A percentile compares a stretch with the other conserved stretches of the same genome.
Conservation (phyloP, 257 asterid genomes). For the Penstemon newberryi region DNA sequence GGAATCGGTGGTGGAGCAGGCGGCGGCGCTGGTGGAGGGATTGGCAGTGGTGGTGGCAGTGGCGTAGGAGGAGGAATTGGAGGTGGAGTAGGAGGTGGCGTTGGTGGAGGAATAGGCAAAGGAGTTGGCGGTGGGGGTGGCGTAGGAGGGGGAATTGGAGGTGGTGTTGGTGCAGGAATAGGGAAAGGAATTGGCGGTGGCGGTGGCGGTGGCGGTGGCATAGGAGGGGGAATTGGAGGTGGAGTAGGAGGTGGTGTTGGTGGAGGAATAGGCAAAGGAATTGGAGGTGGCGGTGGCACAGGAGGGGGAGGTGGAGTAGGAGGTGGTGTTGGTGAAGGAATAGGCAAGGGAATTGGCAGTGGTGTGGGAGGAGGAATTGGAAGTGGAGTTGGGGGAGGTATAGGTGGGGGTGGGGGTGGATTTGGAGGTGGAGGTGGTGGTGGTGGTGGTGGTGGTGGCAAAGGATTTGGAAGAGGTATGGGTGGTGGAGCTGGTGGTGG, state of each 20-base stretch:
- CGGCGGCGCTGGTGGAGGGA: neutral
- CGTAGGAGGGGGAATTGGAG: neutral
- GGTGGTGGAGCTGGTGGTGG: slow-evolving; percentile 13
- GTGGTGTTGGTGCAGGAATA: neutral
- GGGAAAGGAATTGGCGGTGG: neutral
- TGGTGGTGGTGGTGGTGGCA: slow-evolving; percentile 15
- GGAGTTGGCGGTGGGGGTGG: neutral
- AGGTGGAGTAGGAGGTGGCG: neutral
- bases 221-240: neutral
- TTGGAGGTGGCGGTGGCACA: neutral
- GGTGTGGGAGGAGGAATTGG: neutral
- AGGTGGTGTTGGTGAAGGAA: no score
- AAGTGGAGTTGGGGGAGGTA: no score
- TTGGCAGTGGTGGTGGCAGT: neutral
- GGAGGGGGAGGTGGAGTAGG: no score
- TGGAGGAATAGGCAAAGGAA: neutral
- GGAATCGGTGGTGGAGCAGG: slow-evolving; percentile 20
- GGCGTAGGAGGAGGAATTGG: neutral
- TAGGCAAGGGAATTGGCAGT: no score
- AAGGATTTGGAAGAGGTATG: slow-evolving; percentile 21
- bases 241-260: neutral
- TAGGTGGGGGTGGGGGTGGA: slow-evolving; percentile 16
- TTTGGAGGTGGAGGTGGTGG: slow-evolving; percentile 23
- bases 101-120: neutral
- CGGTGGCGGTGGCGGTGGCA: neutral